Evolutionary conservation across 2,329 filamentous ascomycete species (phyloP).

Genomic region (Diaporthe australafricana): DNA sequence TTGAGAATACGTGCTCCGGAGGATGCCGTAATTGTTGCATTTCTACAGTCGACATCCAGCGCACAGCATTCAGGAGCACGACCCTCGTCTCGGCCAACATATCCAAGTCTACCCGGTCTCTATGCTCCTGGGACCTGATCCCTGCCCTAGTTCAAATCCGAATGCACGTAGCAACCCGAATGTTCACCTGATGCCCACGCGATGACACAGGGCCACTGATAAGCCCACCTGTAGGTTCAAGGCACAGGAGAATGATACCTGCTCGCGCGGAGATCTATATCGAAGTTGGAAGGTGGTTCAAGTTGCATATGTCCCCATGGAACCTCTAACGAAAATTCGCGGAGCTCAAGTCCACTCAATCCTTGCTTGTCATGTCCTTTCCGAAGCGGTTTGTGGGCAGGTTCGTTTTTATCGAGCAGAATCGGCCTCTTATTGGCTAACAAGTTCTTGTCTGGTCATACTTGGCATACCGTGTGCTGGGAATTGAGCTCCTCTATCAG

Average conservation of each 20-base stretch:
- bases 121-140: background rate
- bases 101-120: background rate
- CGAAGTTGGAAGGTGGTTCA: conserved; percentile 32
- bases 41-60: background rate
- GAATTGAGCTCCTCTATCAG: background rate
- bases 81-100: background rate
- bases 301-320: background rate
- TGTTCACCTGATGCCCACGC: background rate
- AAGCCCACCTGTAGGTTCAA: background rate
- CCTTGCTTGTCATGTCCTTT: background rate
- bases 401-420: too few species aligned
- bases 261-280: conserved; percentile 22
- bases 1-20: too few species aligned
- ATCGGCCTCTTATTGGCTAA: background rate
- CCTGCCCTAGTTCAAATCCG: background rate
- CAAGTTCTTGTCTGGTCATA: background rate
- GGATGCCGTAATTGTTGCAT: too few species aligned
- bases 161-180: background rate
- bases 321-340: background rate
- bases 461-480: background rate
- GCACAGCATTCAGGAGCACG: background rate
- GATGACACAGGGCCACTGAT: conserved; percentile 15
- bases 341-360: background rate
- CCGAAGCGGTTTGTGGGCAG: background rate
- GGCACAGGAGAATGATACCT: background rate